Base-by-base conservation (phyloP, 306 rosid species). In the Benincasa hispida region DNA sequence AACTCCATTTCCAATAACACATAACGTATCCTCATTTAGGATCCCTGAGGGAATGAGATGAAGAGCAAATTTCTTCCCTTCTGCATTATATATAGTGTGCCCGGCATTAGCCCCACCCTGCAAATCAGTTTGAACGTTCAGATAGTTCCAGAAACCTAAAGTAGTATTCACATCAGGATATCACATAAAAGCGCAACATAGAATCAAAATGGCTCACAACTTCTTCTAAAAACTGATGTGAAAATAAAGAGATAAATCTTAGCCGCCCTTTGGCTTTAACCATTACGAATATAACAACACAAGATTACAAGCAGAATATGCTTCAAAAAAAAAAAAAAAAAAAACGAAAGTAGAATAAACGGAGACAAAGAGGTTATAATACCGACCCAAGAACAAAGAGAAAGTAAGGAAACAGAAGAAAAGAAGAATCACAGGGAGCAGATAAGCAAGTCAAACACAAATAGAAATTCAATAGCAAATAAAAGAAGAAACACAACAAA, bases 61-160 rank as follows among this genome's bases (percentile, higher is more conserved):
- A 83, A 94, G 99, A 1, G 97, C 96, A 65, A 94, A 94, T 84
- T 92, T 94, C 81, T 92, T 92, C 73, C 99, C 99, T 86, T 94
- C 99, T 2, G 91, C 80, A 79, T 94, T 94, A 81, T 94, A 94
- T 75, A 94, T 94, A 53, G 99, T 94, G 79, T 94, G 97, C 32
- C 97, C 99, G 48, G 97, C 99, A 84, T 94, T 94, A 62, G 97
- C 96, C 73, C 99, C 97, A 75, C 99, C 99, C 97, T 94, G 75
- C 59, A 59, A 77, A 56, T 53, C 25, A 55, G 32, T 32, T 74
- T 21, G 19, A 74, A 34, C 21, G 5, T 45, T 69, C 8, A 53
- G 28, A 50, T 10, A 17, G 37, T 32, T 14, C 34, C 34, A 62
- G 22, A 42, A 14, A 69, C 53, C n/a, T 7, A 69, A 66, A 13